phyloP scores from a whole-genome alignment of 129 eudicot genomes.

The sunflower (Helianthus annuus) region DNA sequence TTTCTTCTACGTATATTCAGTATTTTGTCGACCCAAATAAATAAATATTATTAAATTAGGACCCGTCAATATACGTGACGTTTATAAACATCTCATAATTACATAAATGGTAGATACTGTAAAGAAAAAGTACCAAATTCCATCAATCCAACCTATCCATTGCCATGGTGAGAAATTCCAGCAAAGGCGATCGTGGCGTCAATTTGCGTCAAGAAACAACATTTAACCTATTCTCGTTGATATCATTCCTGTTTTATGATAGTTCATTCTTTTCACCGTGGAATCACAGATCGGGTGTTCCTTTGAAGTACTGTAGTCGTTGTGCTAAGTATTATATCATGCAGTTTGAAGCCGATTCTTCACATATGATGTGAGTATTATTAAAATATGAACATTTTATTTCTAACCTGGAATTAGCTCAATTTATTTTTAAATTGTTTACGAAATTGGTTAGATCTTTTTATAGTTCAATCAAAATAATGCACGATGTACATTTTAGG shows the following conservation, averaged over 20 bases:
- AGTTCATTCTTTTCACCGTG: conserved; percentile 16
- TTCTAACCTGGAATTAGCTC: neutral
- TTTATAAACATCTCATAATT: no score
- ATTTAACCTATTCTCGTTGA: neutral
- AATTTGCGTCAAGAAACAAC: no score
- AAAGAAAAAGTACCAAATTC: no score
- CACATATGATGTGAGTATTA: conserved; percentile 16
- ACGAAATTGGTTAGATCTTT: conserved; percentile 5
- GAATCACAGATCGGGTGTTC: neutral
- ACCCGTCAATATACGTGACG: no score
- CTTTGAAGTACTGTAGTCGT: neutral
- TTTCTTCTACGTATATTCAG: no score
- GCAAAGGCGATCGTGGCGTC: no score
- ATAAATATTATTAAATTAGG: no score
- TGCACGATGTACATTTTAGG: neutral
- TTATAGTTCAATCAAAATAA: neutral
- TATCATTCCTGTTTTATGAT: conserved; percentile 3
- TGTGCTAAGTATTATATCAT: neutral
- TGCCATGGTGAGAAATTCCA: no score
- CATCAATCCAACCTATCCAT: no score
- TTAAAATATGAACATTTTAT: neutral
- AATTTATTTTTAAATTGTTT: neutral
- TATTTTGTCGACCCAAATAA: no score
- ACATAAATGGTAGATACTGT: no score
- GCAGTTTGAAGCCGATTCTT: conserved; percentile 6